phyloP scores from a whole-genome alignment of 306 rosid species.

The Dryas alaskensis region DNA sequence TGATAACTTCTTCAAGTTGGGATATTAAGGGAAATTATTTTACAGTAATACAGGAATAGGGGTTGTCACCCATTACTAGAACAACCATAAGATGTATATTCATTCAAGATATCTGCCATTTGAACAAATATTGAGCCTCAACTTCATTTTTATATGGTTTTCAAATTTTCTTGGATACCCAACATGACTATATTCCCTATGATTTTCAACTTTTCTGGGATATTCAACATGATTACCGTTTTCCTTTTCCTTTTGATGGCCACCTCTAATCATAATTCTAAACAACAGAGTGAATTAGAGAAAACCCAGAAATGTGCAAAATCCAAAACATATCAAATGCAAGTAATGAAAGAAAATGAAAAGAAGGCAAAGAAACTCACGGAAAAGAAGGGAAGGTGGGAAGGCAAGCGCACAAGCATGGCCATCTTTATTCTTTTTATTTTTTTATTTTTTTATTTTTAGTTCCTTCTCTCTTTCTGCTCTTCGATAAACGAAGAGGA shows the following conservation, averaged over 20 bases:
- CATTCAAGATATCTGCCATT: too few species aligned
- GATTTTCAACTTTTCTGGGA: background rate
- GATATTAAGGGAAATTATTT: background rate
- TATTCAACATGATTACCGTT: background rate
- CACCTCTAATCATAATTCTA: background rate
- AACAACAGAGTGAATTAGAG: background rate
- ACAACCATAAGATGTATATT: too few species aligned
- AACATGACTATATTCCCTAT: background rate
- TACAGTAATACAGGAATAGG: background rate
- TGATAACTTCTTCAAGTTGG: background rate
- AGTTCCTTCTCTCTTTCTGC: background rate
- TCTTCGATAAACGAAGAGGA: background rate
- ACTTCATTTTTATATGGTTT: background rate
- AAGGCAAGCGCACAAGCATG: slow-evolving; percentile 32
- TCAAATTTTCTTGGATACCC: background rate
- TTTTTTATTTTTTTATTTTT: background rate
- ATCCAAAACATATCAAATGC: background rate
- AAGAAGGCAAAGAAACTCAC: slow-evolving; percentile 23
- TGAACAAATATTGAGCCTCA: background rate
- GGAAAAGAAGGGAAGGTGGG: slow-evolving; percentile 23
- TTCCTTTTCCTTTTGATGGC: background rate
- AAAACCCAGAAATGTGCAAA: slow-evolving; percentile 1
- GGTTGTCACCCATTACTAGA: too few species aligned
- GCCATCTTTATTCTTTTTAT: slow-evolving; percentile 14
- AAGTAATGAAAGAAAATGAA: background rate